Conservation (phyloP, 2,329 filamentous ascomycete species). For the Paecilomyces dactylethromorphus region DNA sequence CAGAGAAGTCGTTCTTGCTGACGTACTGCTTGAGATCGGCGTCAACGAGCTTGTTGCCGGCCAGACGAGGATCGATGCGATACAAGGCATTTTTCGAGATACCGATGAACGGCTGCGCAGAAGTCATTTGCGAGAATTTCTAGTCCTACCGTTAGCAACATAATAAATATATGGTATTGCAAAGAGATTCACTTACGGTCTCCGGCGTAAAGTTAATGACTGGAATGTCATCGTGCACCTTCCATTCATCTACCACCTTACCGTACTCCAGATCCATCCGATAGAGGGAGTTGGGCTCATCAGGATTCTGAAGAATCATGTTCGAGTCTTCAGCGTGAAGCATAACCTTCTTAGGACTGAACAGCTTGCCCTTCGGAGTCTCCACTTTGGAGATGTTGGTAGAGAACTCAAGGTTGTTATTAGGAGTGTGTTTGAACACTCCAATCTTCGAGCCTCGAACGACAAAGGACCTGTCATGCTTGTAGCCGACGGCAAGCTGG, state of each 20-base stretch:
- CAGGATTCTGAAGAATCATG: slow-evolving; percentile 76
- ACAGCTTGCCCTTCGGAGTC: slow-evolving; percentile 77
- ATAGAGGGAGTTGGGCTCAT: slow-evolving; percentile 84
- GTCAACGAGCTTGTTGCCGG: slow-evolving; percentile 89
- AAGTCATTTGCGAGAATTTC: slow-evolving; percentile 97
- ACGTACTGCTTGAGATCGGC: slow-evolving; percentile 89
- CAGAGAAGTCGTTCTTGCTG: slow-evolving; percentile 96
- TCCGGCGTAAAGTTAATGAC: slow-evolving; percentile 89
- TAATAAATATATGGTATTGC: neutral
- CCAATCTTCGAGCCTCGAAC: slow-evolving; percentile 97
- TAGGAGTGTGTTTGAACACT: slow-evolving; percentile 91
- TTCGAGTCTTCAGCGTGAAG: slow-evolving; percentile 84
- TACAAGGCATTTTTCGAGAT: slow-evolving; percentile 89
- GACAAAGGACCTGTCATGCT: slow-evolving; percentile 93
- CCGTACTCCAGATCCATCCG: slow-evolving; percentile 98
- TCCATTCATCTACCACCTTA: slow-evolving; percentile 98
- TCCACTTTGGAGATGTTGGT: slow-evolving; percentile 96
- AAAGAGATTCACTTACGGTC: slow-evolving; percentile 47
- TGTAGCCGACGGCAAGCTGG: slow-evolving; percentile 91
- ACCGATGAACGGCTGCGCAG: slow-evolving; percentile 90
- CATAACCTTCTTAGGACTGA: slow-evolving; percentile 96
- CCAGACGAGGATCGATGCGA: slow-evolving; percentile 82
- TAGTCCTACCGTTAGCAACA: slow-evolving; percentile 25
- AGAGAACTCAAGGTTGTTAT: slow-evolving; percentile 90
- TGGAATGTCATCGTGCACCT: slow-evolving; percentile 91